Evolutionary conservation across 1,284 basidiomycete genomes (phyloP), one percentile per base, ranked within the genome.

Genomic region (Papiliotrema flavescens): DNA sequence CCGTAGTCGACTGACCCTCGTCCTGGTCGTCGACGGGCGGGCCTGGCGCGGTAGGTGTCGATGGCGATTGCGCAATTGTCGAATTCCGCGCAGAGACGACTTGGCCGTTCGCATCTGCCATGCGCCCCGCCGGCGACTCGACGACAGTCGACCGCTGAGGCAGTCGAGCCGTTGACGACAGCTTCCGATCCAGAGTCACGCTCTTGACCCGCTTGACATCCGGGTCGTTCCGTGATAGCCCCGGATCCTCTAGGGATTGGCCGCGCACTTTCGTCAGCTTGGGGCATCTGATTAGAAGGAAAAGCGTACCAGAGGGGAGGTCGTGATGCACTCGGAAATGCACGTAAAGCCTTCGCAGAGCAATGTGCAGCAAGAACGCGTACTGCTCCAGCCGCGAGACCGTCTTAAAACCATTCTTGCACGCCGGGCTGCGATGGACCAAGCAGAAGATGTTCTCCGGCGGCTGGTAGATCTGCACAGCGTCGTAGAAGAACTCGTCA

Each of bases 341-440:
- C 42, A 91, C 83, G 76, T 93, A 97, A 52, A 99, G 80, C 66
- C 95, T 83, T 62, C 94, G 84, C 53, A 99, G 81, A 4, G 95
- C 96, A 19, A 98, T 96, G 66, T 98, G 94, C 51, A 99, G 80
- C 57, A 99, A 78, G 80, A 96, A 99, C 0, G 96, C 90, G 75
- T 97, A 99, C 74, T 99, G 95, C 79, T 99, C 95, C 63, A 99
- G 79, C 57, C 95, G 82, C 50, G 94, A 92, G 17, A 97, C 95
- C 15, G 89, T 82, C 70, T 90, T 87, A 77, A 98, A 97, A 9
- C 93, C 93, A 20, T 78, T 67, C 45, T 85, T 79, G 64, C 86
- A 88, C 2, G 81, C 81, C 51, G 71, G 69, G 69, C 83, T 84
- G 39, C 81, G 86, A 78, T 88, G 90, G n/a, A 87, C 84, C 8